Evolutionary conservation across 495 filamentous ascomycete genomes (phyloP).

Genomic region (Cercophora newfieldiana): DNA sequence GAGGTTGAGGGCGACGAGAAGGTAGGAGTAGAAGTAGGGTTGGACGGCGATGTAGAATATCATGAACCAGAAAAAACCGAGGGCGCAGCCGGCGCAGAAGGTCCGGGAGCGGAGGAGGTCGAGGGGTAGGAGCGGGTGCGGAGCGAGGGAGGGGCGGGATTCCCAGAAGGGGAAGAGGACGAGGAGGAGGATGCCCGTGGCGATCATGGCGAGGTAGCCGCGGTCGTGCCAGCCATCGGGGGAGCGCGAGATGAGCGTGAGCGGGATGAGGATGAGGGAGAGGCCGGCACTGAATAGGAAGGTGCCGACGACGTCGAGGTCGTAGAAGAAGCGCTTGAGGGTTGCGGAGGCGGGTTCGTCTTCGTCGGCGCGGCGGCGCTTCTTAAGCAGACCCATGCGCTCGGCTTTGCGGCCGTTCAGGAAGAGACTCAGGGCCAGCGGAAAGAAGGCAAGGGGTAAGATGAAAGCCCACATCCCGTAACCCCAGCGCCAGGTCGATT

Average conservation of each 20-base stretch:
- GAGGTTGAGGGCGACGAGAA: slow-evolving; percentile 64
- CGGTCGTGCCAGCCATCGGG: slow-evolving; percentile 52
- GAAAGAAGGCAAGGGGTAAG: slow-evolving; percentile 53
- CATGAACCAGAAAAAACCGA: slow-evolving; percentile 58
- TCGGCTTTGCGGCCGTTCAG: slow-evolving; percentile 56
- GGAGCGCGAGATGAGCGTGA: slow-evolving; percentile 54
- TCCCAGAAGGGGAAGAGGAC: slow-evolving; percentile 62
- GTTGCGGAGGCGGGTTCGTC: neutral
- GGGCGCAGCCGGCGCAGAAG: slow-evolving; percentile 60
- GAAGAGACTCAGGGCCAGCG: slow-evolving; percentile 53
- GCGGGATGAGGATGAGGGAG: slow-evolving; percentile 63
- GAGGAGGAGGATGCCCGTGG: slow-evolving; percentile 56
- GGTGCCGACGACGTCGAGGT: slow-evolving; percentile 62
- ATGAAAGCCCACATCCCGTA: slow-evolving; percentile 62
- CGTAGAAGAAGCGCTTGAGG: slow-evolving; percentile 50
- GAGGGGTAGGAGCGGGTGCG: slow-evolving; percentile 59
- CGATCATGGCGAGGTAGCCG: slow-evolving; percentile 56
- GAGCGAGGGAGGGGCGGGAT: slow-evolving; percentile 48
- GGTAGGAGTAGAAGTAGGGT: slow-evolving; percentile 62
- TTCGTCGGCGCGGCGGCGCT: slow-evolving; percentile 2
- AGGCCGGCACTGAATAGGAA: slow-evolving; percentile 58
- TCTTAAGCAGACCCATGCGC: slow-evolving; percentile 35
- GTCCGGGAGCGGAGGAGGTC: slow-evolving; percentile 60
- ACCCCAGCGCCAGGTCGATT: slow-evolving; percentile 60
- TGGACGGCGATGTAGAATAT: slow-evolving; percentile 63